Evolutionary conservation across 257 asterid species (phyloP).

Genomic region (Capsicum baccatum): DNA sequence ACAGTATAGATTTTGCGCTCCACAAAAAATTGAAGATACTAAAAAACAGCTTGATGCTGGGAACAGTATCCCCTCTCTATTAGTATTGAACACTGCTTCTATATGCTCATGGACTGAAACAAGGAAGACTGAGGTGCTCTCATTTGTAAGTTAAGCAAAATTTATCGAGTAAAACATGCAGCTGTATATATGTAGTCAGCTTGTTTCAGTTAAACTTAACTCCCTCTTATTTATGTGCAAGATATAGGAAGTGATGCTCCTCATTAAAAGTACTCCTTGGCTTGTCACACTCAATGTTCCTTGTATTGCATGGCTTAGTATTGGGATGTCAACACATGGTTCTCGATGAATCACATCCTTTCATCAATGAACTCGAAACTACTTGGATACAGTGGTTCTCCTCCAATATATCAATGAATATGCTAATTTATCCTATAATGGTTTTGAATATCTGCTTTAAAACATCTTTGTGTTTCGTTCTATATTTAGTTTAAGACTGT

Average conservation of each 20-base stretch:
- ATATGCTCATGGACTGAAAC: constrained; percentile 4
- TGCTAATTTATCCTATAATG: neutral
- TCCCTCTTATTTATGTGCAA: constrained; percentile 17
- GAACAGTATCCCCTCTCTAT: neutral
- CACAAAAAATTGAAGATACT: neutral
- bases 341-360: neutral
- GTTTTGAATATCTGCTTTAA: neutral
- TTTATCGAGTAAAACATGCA: constrained; percentile 17
- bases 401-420: neutral
- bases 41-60: neutral
- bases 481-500: constrained; percentile 21
- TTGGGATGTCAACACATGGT: neutral
- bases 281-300: constrained; percentile 15
- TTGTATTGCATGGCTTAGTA: constrained; percentile 17
- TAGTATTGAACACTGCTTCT: neutral
- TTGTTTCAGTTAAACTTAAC: neutral
- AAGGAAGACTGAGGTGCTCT: constrained; percentile 8
- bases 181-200: neutral
- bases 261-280: constrained; percentile 17
- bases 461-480: neutral
- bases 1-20: neutral
- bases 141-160: neutral
- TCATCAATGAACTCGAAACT: neutral
- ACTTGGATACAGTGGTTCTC: neutral
- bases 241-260: constrained; percentile 10